Percentiles rank a stretch among this genome's conserved stretches.
phyloP scores from a whole-genome alignment of 192 early-diverging fungal genomes.

The Umbelopsis sp. region DNA sequence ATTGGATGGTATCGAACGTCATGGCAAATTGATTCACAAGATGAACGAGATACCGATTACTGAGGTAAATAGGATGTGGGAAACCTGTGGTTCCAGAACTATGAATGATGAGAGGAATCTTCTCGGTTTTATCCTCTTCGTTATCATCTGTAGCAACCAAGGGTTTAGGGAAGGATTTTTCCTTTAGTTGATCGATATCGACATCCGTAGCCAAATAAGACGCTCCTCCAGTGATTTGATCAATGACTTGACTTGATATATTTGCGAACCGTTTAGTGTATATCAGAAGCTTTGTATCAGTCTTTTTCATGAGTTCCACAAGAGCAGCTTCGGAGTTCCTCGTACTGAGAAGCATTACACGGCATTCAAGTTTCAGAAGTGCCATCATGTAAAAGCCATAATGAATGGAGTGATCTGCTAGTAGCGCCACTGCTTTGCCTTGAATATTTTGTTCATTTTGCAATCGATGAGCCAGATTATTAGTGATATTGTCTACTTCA shows the following conservation, averaged over 20 bases:
- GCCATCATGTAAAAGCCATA: conserved; percentile 12
- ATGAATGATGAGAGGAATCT: conserved; percentile 4
- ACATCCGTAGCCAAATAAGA: neutral
- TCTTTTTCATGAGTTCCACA: conserved; percentile 11
- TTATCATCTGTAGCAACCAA: neutral
- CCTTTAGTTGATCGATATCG: neutral
- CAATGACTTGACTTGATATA: neutral
- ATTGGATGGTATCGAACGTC: neutral
- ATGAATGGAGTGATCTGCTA: conserved; percentile 8
- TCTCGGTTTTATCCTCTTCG: neutral
- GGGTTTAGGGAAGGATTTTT: neutral
- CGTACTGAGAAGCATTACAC: conserved; percentile 4
- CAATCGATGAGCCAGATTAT: conserved; percentile 12
- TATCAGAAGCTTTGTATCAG: conserved; percentile 1
- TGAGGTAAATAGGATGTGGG: conserved; percentile 23
- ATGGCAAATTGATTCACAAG: neutral
- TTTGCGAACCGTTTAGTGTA: neutral
- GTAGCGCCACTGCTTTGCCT: neutral
- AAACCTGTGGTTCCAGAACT: conserved; percentile 22
- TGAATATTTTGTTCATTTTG: neutral
- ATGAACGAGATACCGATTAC: conserved; percentile 2
- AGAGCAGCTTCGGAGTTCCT: conserved; percentile 23
- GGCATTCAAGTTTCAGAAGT: conserved; percentile 11
- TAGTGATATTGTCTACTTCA: conserved; percentile 17
- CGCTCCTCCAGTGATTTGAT: neutral